These are phyloP conservation scores for Kodamaea arcana DNA, from an alignment of 1,139 yeast genomes.

Conservation along the genomic window DNA sequence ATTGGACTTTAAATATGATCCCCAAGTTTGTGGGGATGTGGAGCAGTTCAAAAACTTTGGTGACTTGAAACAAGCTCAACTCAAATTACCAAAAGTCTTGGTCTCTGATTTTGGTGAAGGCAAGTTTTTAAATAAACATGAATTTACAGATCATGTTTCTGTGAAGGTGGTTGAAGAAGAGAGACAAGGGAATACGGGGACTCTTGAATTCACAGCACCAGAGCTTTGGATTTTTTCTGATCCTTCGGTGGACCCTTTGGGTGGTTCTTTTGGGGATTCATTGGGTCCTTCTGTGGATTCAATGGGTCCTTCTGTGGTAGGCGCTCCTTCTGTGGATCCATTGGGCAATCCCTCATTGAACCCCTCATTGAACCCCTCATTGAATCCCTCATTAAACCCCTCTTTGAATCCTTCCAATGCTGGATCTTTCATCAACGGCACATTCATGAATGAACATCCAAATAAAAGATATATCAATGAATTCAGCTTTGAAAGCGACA, in stretches of 20 bases:
- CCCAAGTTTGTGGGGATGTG: slow-evolving; percentile 6
- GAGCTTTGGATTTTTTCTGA: slow-evolving; percentile 50
- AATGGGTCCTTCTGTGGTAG: too few relatives aligned
- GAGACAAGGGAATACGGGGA: slow-evolving; percentile 71
- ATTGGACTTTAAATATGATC: slow-evolving; percentile 37
- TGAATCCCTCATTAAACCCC: too few relatives aligned
- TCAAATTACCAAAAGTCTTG: slow-evolving; percentile 56
- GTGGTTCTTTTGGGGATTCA: too few relatives aligned
- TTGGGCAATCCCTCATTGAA: too few relatives aligned
- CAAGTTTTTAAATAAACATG: slow-evolving; percentile 53
- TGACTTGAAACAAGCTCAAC: slow-evolving; percentile 22
- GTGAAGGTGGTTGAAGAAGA: slow-evolving; percentile 14
- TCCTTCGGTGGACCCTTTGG: slow-evolving; percentile 17
- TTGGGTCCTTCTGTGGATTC: too few relatives aligned
- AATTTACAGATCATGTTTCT: slow-evolving; percentile 10
- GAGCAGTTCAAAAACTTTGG: slow-evolving; percentile 12
- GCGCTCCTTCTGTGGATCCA: slow-evolving; percentile 6
- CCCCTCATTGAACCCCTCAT: too few relatives aligned
- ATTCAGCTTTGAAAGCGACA: slow-evolving; percentile 68
- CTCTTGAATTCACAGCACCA: slow-evolving; percentile 84
- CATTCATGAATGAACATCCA: too few relatives aligned
- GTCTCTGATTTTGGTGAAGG: slow-evolving; percentile 93
- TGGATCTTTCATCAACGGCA: too few relatives aligned
- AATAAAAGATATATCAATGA: slow-evolving; percentile 35
- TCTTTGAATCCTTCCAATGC: too few relatives aligned